Conservation (phyloP, 1,284 basidiomycete species). For the Cystobasidium pallidum region DNA sequence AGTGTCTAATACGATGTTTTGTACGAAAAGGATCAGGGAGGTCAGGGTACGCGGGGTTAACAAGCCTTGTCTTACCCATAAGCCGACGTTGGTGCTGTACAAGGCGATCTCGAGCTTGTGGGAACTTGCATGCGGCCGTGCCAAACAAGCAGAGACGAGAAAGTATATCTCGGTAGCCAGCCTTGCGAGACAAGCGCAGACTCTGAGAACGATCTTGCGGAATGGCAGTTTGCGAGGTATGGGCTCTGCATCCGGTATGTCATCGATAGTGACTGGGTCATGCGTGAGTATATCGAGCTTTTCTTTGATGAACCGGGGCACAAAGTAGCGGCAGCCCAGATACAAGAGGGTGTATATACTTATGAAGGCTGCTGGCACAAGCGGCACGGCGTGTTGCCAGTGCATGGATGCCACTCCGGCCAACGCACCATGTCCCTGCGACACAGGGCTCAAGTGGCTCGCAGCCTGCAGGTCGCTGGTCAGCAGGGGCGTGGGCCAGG, state of each 20-base stretch:
- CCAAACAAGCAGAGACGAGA: conserved; percentile 17
- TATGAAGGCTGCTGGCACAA: conserved; percentile 25
- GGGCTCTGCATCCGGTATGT: conserved; percentile 9
- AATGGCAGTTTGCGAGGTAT: neutral
- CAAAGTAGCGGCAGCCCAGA: conserved; percentile 10
- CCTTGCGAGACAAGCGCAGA: conserved; percentile 11
- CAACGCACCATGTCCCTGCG: neutral
- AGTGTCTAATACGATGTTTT: conserved; percentile 5
- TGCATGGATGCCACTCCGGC: neutral
- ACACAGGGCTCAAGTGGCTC: no score
- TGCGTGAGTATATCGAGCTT: conserved; percentile 8
- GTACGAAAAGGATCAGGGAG: neutral
- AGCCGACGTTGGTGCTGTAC: neutral
- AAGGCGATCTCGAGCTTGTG: conserved; percentile 11
- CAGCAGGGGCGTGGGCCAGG: no score
- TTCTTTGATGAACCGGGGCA: conserved; percentile 10
- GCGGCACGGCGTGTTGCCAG: conserved; percentile 1
- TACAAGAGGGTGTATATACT: neutral
- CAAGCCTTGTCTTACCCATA: conserved; percentile 35
- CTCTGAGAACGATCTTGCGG: conserved; percentile 19
- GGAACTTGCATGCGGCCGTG: neutral
- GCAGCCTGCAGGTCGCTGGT: no score
- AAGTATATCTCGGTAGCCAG: conserved; percentile 27
- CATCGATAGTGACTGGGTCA: conserved; percentile 23
- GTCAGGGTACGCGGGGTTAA: no score